Evolutionary conservation across 768 basidiomycete genomes (phyloP).

Genomic region (Russula sp.): DNA sequence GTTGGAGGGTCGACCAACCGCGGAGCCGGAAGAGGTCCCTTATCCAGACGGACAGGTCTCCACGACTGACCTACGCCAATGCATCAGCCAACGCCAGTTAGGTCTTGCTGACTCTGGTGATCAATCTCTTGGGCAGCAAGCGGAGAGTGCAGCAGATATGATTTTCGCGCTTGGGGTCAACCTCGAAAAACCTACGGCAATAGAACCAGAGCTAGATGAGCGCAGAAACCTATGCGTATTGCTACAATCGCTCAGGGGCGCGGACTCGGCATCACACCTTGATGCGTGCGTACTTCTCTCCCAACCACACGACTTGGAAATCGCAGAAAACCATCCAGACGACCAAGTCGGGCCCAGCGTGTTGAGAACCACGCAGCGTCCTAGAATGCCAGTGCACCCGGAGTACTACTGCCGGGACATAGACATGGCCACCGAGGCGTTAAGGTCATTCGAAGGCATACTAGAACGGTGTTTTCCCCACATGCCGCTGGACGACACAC

Average conservation of each 20-base stretch:
- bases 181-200: not conserved
- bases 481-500: not conserved
- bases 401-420: conserved; percentile 21
- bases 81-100: conserved; percentile 21
- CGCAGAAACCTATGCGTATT: conserved; percentile 6
- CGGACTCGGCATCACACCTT: conserved; percentile 21
- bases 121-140: not conserved
- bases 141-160: not conserved
- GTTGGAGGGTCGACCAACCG: conserved; percentile 16
- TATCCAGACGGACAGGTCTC: not conserved
- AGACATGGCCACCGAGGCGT: conserved; percentile 6
- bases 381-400: conserved; percentile 12
- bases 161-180: conserved; percentile 16
- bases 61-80: conserved; percentile 21
- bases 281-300: conserved; percentile 18
- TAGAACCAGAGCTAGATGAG: conserved; percentile 3
- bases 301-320: conserved; percentile 1
- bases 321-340: conserved; percentile 32
- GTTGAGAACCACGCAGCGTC: conserved; percentile 6
- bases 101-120: conserved; percentile 8
- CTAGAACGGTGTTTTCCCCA: conserved; percentile 4
- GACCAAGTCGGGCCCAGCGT: conserved; percentile 50
- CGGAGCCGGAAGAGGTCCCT: conserved; percentile 3
- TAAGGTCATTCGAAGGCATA: conserved; percentile 4
- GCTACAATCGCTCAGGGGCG: conserved; percentile 11